phyloP scores from a whole-genome alignment of 768 basidiomycete genomes.

The Infundibulicybe gibba region DNA sequence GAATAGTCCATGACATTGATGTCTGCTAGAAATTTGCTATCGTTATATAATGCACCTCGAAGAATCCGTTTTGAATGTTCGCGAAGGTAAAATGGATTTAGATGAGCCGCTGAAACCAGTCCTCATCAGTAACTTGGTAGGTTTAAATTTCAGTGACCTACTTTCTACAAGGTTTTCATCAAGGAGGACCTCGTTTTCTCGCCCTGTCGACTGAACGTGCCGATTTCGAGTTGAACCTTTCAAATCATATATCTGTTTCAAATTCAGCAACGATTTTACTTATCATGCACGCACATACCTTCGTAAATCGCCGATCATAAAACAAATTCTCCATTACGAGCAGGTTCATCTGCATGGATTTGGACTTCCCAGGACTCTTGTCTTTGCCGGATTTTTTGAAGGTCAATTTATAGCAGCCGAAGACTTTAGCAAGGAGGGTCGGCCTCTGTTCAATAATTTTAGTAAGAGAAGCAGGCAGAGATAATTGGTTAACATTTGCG shows the following conservation, averaged over 20 bases:
- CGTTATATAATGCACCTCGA: conserved; percentile 87
- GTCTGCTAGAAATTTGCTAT: conserved; percentile 91
- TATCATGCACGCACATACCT: conserved; percentile 38
- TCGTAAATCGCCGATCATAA: conserved; percentile 87
- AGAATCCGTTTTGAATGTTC: conserved; percentile 95
- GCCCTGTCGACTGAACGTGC: conserved; percentile 85
- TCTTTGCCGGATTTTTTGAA: conserved; percentile 82
- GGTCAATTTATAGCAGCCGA: conserved; percentile 93
- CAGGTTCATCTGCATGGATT: conserved; percentile 90
- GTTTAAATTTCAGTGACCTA: conserved; percentile 29
- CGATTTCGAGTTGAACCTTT: conserved; percentile 96
- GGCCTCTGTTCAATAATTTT: conserved; percentile 59
- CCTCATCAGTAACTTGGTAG: neutral
- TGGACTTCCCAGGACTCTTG: conserved; percentile 58
- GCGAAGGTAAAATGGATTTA: conserved; percentile 89
- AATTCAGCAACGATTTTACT: neutral
- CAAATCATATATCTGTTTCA: conserved; percentile 83
- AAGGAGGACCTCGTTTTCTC: conserved; percentile 89
- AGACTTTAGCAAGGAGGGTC: conserved; percentile 92
- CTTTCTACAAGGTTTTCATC: conserved; percentile 96
- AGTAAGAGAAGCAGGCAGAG: conserved; percentile 4
- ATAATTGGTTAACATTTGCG: conserved; percentile 57
- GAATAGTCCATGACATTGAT: conserved; percentile 99
- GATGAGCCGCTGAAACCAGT: conserved; percentile 62
- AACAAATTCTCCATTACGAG: conserved; percentile 98